Base-by-base conservation (phyloP, 2,329 filamentous ascomycete species). In the Plectosphaerella cucumerina region DNA sequence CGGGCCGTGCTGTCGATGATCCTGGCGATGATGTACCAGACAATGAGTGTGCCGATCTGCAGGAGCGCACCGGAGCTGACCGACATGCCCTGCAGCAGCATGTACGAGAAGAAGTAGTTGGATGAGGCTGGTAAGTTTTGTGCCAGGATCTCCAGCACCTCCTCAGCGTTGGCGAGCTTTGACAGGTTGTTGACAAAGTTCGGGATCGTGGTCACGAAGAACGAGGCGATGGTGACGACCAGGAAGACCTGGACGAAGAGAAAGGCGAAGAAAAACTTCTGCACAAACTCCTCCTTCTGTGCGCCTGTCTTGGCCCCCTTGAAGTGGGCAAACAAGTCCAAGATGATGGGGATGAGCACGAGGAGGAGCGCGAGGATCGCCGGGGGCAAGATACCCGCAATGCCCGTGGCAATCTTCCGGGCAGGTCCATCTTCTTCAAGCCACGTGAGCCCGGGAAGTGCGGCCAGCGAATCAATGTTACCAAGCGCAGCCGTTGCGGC, bases 101-200 rank as follows among this genome's bases (percentile, higher is more conserved):
- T 92, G 78, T 99, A 99, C 1, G 90, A 93, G 76, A 97, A 97
- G 75, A 97, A 99, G 69, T 97, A 99, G 65, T 97, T 96, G 59
- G 90, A 88, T 0, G 92, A 87, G 59, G 84, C 88, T 2, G 94
- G 94, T 5, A 99, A 73, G 53, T 92, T 94, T 11, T 75, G 67
- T 0, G 93, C 93, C 23, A 99, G 73, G 0, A 88, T 76, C 17
- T 82, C 68, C 0, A 94, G 82, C 51, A 95, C 81, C 35, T 77
- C 78, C n/a, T 74, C 70, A 8, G 90, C 84, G 44, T 89, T 77
- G 3, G 62, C 43, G 4, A 78, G 53, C 20, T 65, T 37, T 10
- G 70, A 62, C 4, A 47, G 58, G 22, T 80, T 70, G 34, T 81
- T 68, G 4, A 87, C 74, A 11, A 94, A 65, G n/a, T 81, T 74